Evolutionary conservation across 1,284 basidiomycete species (phyloP).

Genomic region (Blastosporella zonata): DNA sequence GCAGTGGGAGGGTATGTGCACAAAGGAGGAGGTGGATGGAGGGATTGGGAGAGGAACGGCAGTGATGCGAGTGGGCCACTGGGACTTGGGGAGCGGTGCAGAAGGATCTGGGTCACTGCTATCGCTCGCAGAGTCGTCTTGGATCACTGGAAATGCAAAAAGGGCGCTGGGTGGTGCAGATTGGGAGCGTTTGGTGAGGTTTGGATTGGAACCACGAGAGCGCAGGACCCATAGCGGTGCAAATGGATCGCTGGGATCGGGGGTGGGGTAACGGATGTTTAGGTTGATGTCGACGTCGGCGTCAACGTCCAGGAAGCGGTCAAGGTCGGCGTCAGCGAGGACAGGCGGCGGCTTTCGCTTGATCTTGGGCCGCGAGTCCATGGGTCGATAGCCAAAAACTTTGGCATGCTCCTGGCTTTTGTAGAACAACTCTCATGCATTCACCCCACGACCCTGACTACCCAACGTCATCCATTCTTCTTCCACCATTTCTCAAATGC

Average conservation of each 20-base stretch:
- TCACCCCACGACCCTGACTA: too few species aligned
- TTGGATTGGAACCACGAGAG: slow-evolving; percentile 31
- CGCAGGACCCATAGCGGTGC: slow-evolving; percentile 51
- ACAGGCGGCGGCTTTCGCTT: slow-evolving; percentile 48
- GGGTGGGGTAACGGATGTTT: slow-evolving; percentile 46
- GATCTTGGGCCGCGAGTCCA: too few species aligned
- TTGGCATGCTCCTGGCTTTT: too few species aligned
- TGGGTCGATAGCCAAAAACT: too few species aligned
- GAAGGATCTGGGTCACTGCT: slow-evolving; percentile 1
- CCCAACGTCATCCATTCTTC: too few species aligned
- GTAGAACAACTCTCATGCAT: too few species aligned
- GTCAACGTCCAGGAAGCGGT: background rate
- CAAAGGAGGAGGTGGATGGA: background rate
- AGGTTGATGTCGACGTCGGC: slow-evolving; percentile 19
- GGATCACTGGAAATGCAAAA: slow-evolving; percentile 16
- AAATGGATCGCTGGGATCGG: slow-evolving; percentile 54
- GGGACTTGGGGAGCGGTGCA: background rate
- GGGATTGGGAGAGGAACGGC: background rate
- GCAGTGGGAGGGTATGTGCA: background rate
- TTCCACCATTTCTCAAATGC: too few species aligned
- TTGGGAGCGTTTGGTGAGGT: slow-evolving; percentile 11
- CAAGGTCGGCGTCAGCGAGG: background rate
- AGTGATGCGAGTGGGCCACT: background rate
- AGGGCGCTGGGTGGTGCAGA: background rate
- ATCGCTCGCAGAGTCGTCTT: slow-evolving; percentile 13